Evolutionary conservation across 495 filamentous ascomycete species (phyloP), one percentile per base, ranked within the genome.

Genomic region (Halenospora varia): DNA sequence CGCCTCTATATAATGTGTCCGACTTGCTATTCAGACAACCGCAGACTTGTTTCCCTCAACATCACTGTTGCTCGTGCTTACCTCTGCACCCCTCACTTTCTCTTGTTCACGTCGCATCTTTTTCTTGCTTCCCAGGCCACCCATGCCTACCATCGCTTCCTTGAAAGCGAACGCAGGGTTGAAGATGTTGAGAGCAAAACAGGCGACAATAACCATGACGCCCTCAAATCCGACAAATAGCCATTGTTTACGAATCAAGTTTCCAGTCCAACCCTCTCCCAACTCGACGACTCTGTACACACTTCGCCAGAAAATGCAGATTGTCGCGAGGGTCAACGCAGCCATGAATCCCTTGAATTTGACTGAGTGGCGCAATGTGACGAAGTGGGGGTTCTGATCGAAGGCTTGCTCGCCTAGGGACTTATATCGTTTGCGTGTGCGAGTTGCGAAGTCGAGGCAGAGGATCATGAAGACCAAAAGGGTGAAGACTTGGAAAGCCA

Each of bases 141-240:
- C 61, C 15, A 57, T 13, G 2, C 61, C 61, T 13, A 19, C 44
- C 61, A 64, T 64, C 10, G 52, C 61, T 42, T 60, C 61, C 35
- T 59, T 55, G 26, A 65, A 61, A n/a, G 52, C 48, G 19, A 56
- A 53, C 1, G 58, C 64, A 0, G 79, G 77, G 59, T 82, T 74
- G 18, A 73, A 70, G 8, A 72, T 59, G 13, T 76, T 82, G 54
- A 84, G 51, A 10, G 63, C 65, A 57, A 77, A 57, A 8, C 68
- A 67, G 3, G 82, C 80, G 50, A 82, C 64, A 19, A 74, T 66
- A 62, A 86, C 76, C 79, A 85, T 80, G 8, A 75, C 68, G 17
- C 81, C 77, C 64, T 86, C 83, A 26, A 86, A 74, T 26, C 82
- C 69, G 73, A 86, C 78, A 58, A 83, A 80, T 4, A 73, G 61